These are phyloP conservation scores for Scenedesmus sp. DNA, from an alignment of 163 green algal species.

Conservation along the genomic window DNA sequence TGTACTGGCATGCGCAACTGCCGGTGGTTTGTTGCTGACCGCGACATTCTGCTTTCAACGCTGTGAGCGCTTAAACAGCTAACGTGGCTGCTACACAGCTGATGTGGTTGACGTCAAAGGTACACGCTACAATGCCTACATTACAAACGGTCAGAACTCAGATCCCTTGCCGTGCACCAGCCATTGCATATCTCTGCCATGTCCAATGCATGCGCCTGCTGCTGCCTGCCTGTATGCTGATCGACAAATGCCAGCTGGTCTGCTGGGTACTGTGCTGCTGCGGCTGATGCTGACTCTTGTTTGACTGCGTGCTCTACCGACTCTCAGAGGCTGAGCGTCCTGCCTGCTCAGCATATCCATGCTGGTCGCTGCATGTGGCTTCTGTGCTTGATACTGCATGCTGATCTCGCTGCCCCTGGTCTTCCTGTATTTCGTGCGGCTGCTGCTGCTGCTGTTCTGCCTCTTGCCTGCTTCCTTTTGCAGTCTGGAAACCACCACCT, in stretches of 20 bases:
- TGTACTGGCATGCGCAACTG: neutral
- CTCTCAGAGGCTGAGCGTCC: neutral
- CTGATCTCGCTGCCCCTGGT: neutral
- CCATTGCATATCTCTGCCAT: too few species aligned
- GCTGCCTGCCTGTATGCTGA: neutral
- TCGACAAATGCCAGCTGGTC: neutral
- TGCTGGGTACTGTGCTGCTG: neutral
- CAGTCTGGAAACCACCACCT: neutral
- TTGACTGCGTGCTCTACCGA: neutral
- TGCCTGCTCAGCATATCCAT: neutral
- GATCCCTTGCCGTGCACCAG: too few species aligned
- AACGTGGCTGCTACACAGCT: too few species aligned
- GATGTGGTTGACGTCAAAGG: too few species aligned
- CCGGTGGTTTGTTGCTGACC: too few species aligned
- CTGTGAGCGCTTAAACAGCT: too few species aligned
- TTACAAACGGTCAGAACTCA: too few species aligned
- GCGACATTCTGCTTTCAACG: too few species aligned
- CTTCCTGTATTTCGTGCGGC: neutral
- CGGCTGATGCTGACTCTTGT: neutral
- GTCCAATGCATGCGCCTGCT: neutral
- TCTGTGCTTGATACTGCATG: neutral
- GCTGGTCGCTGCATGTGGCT: neutral
- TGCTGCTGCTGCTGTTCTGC: conserved; percentile 17
- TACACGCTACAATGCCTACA: too few species aligned
- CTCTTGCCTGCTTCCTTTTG: neutral